A percentile compares a stretch with the other conserved stretches of the same genome.
These are phyloP conservation scores for Alternaria ventricosa DNA, from an alignment of 2,329 filamentous ascomycete genomes.

Conservation along the genomic window DNA sequence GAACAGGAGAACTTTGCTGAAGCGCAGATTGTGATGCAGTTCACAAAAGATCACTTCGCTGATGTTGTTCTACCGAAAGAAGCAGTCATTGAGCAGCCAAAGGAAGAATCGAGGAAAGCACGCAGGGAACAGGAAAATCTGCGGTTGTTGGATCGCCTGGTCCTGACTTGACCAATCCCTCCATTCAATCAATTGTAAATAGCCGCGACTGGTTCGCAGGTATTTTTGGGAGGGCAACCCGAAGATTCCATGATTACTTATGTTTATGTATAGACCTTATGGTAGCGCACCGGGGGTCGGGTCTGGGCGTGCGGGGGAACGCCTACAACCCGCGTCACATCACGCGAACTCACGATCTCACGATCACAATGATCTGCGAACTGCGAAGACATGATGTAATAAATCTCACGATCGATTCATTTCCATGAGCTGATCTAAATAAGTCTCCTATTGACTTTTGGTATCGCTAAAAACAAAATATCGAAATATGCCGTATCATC, in stretches of 20 bases:
- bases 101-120: constrained; percentile 2
- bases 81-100: constrained; percentile 1
- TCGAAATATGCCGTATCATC: constrained; percentile 8
- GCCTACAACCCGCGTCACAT: not conserved
- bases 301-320: constrained; percentile 5
- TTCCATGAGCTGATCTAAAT: constrained; percentile 19
- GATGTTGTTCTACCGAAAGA: constrained; percentile 35
- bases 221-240: not conserved
- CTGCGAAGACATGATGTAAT: not conserved
- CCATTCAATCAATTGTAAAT: not conserved
- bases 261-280: not conserved
- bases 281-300: constrained; percentile 9
- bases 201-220: not conserved
- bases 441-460: constrained; percentile 24
- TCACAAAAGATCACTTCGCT: constrained; percentile 39
- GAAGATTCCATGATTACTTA: not conserved
- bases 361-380: not conserved
- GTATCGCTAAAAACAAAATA: constrained; percentile 30
- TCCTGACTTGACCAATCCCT: constrained; percentile 20
- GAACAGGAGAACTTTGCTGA: constrained; percentile 37
- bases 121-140: constrained; percentile 29
- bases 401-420: not conserved
- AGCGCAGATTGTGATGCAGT: constrained; percentile 39
- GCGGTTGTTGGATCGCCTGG: constrained; percentile 34
- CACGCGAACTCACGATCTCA: not conserved